Evolutionary conservation across 441 rosid species (phyloP), one percentile per base, ranked within the genome.

Genomic region (Bocquillonia castaneifolia): DNA sequence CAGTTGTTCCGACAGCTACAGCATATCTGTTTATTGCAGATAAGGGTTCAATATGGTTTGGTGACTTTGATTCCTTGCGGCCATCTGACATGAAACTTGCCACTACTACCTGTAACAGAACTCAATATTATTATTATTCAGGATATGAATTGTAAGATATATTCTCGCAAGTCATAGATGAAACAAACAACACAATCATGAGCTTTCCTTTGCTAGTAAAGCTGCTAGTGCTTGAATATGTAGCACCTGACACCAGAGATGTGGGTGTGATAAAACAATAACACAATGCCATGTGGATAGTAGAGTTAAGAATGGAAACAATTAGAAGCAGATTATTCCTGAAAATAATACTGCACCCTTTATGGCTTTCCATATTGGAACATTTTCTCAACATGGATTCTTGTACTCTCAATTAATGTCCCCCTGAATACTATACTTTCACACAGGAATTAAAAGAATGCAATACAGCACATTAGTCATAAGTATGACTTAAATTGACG

Each of bases 41-140:
- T 22, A 57, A 63, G 9, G 77, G 63, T 42, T 84, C 91, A 62
- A 59, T 37, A 28, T 78, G 86, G 63, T 79, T 70, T 36, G 70
- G 72, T 32, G 80, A 61, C 68, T 82, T 87, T 10, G 76, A 61
- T 74, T 81, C 92, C 73, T 85, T 88, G 39, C 56, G 81, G 67
- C 85, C 76, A 1, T 89, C 90, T 1, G 89, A 76, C 9, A 85
- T 51, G 76, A 91, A 91, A 72, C 92, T 93, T 71, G 90, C 96
- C 59, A 84, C 86, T 14, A 91, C 80, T 31, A 91, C 84, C 97
- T 93, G 87, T 68, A 52, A 68, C 53, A 47, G 52, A 63, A 29
- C 20, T 39, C 18, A 1, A 47, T 42, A 60, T 72, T 57, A 66
- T 54, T 45, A 55, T 36, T 22, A 62, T 42, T 36, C 25, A 3